Conservation (phyloP, 2,329 filamentous ascomycete genomes). For the Dactylellina drechsleri region DNA sequence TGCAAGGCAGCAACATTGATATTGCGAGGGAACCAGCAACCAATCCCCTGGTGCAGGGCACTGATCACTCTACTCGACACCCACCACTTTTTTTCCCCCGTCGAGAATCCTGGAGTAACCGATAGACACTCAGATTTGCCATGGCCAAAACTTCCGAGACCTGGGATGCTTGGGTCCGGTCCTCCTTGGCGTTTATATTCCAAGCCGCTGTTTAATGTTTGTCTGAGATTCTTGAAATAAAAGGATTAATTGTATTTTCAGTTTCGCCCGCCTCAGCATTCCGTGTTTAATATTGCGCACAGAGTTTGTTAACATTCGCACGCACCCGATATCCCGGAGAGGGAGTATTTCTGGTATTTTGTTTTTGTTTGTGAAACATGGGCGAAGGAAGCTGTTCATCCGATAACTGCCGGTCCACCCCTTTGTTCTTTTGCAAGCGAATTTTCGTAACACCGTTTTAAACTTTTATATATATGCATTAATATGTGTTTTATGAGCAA, state of each 20-base stretch:
- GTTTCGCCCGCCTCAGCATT: no score
- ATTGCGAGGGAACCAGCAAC: conserved; percentile 1
- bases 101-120: conserved; percentile 15
- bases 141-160: conserved; percentile 34
- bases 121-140: conserved; percentile 17
- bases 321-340: no score
- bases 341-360: no score
- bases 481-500: neutral
- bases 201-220: neutral
- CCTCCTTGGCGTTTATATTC: no score
- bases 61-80: conserved; percentile 28
- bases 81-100: conserved; percentile 2
- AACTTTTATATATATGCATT: neutral
- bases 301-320: no score
- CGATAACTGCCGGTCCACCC: conserved; percentile 23
- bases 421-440: conserved; percentile 4
- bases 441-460: conserved; percentile 26
- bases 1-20: conserved; percentile 20
- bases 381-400: conserved; percentile 6
- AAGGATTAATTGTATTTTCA: neutral
- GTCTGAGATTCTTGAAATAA: conserved; percentile 17
- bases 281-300: no score
- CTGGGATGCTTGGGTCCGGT: no score
- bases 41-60: conserved; percentile 41
- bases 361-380: conserved; percentile 1